Percentiles rank a stretch among this genome's conserved stretches.
These are phyloP conservation scores for Myxozyma mucilagina DNA, from an alignment of 805 yeast species.

Conservation along the genomic window DNA sequence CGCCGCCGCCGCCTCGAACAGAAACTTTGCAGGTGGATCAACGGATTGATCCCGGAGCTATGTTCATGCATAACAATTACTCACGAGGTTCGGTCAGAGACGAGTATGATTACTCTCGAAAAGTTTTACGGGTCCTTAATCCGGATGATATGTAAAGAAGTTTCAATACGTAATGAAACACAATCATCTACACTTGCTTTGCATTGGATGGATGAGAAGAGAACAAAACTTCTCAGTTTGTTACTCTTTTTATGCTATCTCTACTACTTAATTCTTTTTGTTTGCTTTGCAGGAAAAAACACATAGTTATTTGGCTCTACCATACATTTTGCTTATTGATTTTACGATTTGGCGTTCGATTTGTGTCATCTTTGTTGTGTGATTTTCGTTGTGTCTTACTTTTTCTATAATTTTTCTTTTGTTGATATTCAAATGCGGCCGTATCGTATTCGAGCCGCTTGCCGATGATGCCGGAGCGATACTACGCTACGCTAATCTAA, in stretches of 20 bases:
- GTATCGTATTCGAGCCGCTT: too few relatives aligned
- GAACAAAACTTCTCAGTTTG: too few relatives aligned
- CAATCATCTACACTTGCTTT: neutral
- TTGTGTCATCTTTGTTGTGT: too few relatives aligned
- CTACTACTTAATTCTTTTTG: neutral
- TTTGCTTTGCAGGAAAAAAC: neutral
- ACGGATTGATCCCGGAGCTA: constrained; percentile 58
- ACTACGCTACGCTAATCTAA: too few relatives aligned
- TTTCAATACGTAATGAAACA: neutral
- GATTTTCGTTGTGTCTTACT: too few relatives aligned
- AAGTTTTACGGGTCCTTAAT: constrained; percentile 58
- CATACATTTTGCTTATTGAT: neutral
- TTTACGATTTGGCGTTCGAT: neutral
- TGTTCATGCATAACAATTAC: constrained; percentile 48
- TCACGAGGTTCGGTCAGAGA: constrained; percentile 54
- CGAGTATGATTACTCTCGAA: constrained; percentile 57
- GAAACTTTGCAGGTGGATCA: constrained; percentile 53
- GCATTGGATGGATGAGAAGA: neutral
- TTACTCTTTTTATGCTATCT: neutral
- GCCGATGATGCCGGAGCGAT: too few relatives aligned
- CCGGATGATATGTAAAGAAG: constrained; percentile 40
- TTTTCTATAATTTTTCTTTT: too few relatives aligned
- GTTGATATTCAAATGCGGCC: too few relatives aligned
- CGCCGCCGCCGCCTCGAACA: constrained; percentile 28
- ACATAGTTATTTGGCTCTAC: neutral